Conservation (phyloP, 768 basidiomycete genomes). For the Tremella yokohamensis region DNA sequence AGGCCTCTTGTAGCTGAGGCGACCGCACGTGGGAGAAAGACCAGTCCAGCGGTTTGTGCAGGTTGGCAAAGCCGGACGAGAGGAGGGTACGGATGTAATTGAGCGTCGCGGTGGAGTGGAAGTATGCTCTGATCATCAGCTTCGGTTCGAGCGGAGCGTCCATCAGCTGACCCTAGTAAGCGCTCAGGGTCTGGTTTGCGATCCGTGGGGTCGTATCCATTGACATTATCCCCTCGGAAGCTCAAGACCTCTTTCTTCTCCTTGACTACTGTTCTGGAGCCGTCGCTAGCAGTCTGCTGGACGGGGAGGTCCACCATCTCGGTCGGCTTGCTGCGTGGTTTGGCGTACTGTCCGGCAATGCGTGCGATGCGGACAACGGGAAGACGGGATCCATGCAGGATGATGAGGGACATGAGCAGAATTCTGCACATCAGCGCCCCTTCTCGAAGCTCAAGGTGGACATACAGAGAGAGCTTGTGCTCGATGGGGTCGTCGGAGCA, state of each 20-base stretch:
- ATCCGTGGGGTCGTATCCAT: slow-evolving; percentile 69
- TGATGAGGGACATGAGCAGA: slow-evolving; percentile 88
- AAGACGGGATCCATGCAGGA: slow-evolving; percentile 86
- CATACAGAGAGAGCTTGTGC: slow-evolving; percentile 52
- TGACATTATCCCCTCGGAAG: slow-evolving; percentile 97
- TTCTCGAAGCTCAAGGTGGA: neutral
- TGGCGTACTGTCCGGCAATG: slow-evolving; percentile 95
- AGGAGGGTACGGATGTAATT: slow-evolving; percentile 88
- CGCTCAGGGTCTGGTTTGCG: slow-evolving; percentile 87
- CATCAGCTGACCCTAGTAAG: slow-evolving; percentile 62
- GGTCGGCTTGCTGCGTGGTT: slow-evolving; percentile 78
- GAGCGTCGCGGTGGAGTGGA: slow-evolving; percentile 87
- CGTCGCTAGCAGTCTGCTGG: slow-evolving; percentile 16
- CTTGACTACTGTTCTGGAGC: slow-evolving; percentile 8
- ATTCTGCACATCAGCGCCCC: slow-evolving; percentile 53
- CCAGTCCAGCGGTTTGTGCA: slow-evolving; percentile 86
- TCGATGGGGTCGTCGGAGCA: slow-evolving; percentile 63
- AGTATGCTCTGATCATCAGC: slow-evolving; percentile 69
- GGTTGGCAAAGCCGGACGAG: slow-evolving; percentile 87
- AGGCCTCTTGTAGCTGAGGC: slow-evolving; percentile 65
- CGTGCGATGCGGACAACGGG: slow-evolving; percentile 74
- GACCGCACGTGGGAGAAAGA: slow-evolving; percentile 88
- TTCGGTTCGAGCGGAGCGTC: neutral
- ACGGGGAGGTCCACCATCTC: slow-evolving; percentile 59
- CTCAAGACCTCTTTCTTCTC: slow-evolving; percentile 65